phyloP scores from a whole-genome alignment of 805 yeast species.

The Metschnikowia orientalis region DNA sequence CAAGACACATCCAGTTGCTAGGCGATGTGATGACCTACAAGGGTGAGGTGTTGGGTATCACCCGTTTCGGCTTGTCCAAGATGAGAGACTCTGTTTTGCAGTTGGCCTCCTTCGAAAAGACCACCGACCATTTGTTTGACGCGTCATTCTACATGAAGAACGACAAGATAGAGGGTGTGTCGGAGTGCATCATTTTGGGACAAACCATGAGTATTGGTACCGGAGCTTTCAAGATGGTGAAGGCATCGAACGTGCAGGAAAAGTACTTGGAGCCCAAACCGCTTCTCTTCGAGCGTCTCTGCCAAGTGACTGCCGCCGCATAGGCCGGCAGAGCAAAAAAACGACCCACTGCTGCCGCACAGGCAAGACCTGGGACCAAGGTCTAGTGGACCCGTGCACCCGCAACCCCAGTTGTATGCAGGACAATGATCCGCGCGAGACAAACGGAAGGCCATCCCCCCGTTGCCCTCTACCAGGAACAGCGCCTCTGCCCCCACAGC shows the following conservation, averaged over 20 bases:
- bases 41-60: slow-evolving; percentile 97
- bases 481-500: neutral
- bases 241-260: slow-evolving; percentile 45
- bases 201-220: slow-evolving; percentile 98
- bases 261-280: slow-evolving; percentile 41
- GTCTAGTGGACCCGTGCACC: too few relatives aligned
- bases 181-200: slow-evolving; percentile 95
- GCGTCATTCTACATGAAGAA: slow-evolving; percentile 98
- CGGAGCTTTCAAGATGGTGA: slow-evolving; percentile 86
- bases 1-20: slow-evolving; percentile 94
- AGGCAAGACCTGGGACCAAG: too few relatives aligned
- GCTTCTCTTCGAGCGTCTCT: slow-evolving; percentile 45
- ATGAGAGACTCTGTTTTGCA: slow-evolving; percentile 98
- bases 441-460: too few relatives aligned
- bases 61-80: slow-evolving; percentile 95
- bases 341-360: too few relatives aligned
- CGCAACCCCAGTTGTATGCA: too few relatives aligned
- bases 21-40: slow-evolving; percentile 99
- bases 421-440: too few relatives aligned
- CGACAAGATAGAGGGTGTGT: slow-evolving; percentile 94
- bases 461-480: too few relatives aligned
- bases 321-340: neutral
- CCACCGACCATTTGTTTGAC: slow-evolving; percentile 96
- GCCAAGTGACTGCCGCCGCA: slow-evolving; percentile 19
- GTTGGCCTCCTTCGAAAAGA: slow-evolving; percentile 94